Evolutionary conservation across 768 basidiomycete genomes (phyloP).

Genomic region (Boletellus emodensis): DNA sequence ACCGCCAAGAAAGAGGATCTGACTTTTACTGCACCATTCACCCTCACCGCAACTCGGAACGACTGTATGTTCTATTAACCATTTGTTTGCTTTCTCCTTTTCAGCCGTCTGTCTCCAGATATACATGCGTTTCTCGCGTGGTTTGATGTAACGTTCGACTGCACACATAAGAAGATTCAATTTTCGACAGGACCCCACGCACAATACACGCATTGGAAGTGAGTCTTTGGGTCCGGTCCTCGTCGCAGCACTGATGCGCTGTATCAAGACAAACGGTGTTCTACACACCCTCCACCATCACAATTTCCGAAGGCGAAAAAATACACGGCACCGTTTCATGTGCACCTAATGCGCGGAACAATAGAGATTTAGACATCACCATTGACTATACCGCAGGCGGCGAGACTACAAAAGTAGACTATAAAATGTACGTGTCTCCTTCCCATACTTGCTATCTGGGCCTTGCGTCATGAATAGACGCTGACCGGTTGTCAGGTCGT

Average conservation of each 20-base stretch:
- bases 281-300: constrained; percentile 82
- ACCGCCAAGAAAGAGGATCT: constrained; percentile 96
- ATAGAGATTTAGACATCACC: constrained; percentile 90
- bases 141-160: constrained; percentile 97
- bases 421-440: constrained; percentile 77
- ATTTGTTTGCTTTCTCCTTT: not conserved
- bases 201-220: constrained; percentile 97
- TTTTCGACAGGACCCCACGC: constrained; percentile 99
- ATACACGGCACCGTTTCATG: constrained; percentile 73
- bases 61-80: constrained; percentile 65
- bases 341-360: constrained; percentile 88
- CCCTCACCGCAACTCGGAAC: constrained; percentile 76
- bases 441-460: constrained; percentile 11
- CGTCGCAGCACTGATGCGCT: not conserved
- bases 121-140: constrained; percentile 97
- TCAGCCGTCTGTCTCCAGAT: constrained; percentile 45
- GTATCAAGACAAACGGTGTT: constrained; percentile 86
- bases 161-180: constrained; percentile 90
- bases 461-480: constrained; percentile 28
- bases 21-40: constrained; percentile 77
- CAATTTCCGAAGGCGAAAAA: constrained; percentile 63
- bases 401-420: constrained; percentile 44
- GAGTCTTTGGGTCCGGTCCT: constrained; percentile 32
- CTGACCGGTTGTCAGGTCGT: constrained; percentile 78
- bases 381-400: constrained; percentile 60